A percentile compares a stretch with the other conserved stretches of the same genome.
These are phyloP conservation scores for Triticum dicoccoides DNA, from an alignment of 176 grass and related monocot genomes.

Conservation along the genomic window DNA sequence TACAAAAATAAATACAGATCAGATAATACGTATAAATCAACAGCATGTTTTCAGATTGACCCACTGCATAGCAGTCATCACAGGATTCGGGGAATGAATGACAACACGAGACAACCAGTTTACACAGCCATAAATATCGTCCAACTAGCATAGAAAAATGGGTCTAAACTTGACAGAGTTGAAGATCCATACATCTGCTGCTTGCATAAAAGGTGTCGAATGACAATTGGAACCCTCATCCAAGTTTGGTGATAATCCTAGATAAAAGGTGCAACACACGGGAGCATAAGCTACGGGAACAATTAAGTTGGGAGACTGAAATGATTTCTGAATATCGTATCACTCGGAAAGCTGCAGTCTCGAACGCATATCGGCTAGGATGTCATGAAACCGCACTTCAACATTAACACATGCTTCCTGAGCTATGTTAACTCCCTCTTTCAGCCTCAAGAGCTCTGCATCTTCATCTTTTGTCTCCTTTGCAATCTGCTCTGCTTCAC, in stretches of 20 bases:
- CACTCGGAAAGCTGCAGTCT: not conserved
- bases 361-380: conserved; percentile 16
- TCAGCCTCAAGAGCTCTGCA: conserved; percentile 20
- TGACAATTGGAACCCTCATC: not conserved
- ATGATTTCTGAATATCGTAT: not conserved
- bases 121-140: not conserved
- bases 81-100: not conserved
- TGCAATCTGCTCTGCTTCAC: conserved; percentile 22
- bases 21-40: not conserved
- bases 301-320: not conserved
- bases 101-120: not conserved
- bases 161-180: not conserved
- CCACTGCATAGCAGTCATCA: not conserved
- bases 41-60: not conserved
- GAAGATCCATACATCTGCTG: not conserved
- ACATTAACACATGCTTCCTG: not conserved
- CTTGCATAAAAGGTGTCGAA: not conserved
- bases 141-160: not conserved
- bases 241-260: not conserved
- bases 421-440: not conserved
- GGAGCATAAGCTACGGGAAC: not conserved
- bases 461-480: conserved; percentile 15
- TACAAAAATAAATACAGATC: not conserved
- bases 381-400: not conserved
- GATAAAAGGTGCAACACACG: not conserved